Conservation (phyloP, 352 stramenopile species). For the Phytophthora pisi region DNA sequence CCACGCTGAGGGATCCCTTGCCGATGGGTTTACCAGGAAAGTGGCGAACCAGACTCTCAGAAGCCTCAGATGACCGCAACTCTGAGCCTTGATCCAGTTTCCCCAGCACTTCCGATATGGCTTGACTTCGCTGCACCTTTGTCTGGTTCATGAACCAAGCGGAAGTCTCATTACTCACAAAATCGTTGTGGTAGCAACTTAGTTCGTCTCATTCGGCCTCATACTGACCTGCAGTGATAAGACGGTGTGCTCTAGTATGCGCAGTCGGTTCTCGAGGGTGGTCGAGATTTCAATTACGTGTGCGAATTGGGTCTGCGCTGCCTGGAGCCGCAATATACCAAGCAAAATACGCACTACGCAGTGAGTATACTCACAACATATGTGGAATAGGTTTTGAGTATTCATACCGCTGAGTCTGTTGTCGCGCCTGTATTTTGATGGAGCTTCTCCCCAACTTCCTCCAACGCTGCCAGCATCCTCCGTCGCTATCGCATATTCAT, state of each 20-base stretch:
- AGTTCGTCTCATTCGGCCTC: not conserved
- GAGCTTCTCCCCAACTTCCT: slow-evolving; percentile 32
- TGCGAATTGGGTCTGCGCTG: slow-evolving; percentile 23
- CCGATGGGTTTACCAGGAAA: not conserved
- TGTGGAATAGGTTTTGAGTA: not conserved
- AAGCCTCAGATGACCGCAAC: slow-evolving; percentile 5
- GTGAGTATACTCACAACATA: not conserved
- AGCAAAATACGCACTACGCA: not conserved
- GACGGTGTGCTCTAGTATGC: slow-evolving; percentile 35
- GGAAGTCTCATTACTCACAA: not conserved
- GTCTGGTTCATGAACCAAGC: slow-evolving; percentile 10
- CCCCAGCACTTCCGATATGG: slow-evolving; percentile 25
- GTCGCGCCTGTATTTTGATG: slow-evolving; percentile 19
- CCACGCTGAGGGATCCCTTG: not conserved
- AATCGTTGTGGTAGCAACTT: not conserved
- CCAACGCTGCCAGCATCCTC: slow-evolving; percentile 29
- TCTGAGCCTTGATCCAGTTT: slow-evolving; percentile 5
- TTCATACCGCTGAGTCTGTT: slow-evolving; percentile 22
- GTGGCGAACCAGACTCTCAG: not conserved
- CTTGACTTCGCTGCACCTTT: slow-evolving; percentile 33
- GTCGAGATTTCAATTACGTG: slow-evolving; percentile 27
- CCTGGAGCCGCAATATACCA: slow-evolving; percentile 17
- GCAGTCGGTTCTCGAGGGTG: slow-evolving; percentile 33
- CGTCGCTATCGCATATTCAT: slow-evolving; percentile 18
- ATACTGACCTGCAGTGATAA: slow-evolving; percentile 21